Evolutionary conservation across 257 asterid genomes (phyloP).

Genomic region (Solanum pennellii): DNA sequence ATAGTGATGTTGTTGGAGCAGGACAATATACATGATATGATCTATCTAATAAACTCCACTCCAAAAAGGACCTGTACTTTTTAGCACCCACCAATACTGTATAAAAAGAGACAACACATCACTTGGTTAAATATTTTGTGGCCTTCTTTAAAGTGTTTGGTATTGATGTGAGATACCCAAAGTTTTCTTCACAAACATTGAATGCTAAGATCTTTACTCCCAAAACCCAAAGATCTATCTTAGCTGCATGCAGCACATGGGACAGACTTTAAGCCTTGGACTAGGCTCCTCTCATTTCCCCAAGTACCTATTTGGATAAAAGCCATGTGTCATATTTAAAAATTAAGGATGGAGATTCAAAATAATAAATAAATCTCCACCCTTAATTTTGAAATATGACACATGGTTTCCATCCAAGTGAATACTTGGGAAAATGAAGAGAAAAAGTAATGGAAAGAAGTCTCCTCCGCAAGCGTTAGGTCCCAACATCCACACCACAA

Average conservation of each 20-base stretch:
- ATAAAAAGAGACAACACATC: background rate
- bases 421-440: no score
- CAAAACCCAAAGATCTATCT: background rate
- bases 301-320: no score
- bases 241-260: background rate
- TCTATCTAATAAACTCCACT: constrained; percentile 1
- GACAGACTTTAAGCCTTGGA: background rate
- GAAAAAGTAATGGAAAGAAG: no score
- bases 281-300: no score
- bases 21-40: background rate
- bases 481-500: background rate
- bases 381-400: no score
- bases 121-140: background rate
- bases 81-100: background rate
- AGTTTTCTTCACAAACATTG: background rate
- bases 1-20: constrained; percentile 6
- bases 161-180: background rate
- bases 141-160: background rate
- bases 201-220: background rate
- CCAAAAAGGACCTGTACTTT: constrained; percentile 1
- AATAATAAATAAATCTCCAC: no score
- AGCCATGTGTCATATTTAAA: no score
- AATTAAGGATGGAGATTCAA: no score
- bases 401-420: no score
- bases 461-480: background rate